A percentile compares a stretch with the other conserved stretches of the same genome.
Conservation (phyloP, 164 flowering plant species). For the Santalum album region DNA sequence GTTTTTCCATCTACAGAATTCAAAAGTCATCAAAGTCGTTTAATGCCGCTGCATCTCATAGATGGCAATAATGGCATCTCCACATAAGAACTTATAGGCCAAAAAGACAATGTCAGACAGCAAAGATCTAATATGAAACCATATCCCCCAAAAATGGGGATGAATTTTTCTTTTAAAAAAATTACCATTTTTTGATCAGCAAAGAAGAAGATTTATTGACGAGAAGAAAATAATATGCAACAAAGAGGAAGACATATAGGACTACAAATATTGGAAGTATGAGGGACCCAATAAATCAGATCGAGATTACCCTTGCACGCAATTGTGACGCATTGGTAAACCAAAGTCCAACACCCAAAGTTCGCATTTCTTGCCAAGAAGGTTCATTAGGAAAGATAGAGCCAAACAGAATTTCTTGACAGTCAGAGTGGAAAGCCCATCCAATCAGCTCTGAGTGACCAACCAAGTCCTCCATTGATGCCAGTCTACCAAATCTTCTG, state of each 20-base stretch:
- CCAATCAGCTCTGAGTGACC: constrained; percentile 53
- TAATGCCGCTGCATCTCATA: neutral
- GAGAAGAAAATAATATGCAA: too few relatives aligned
- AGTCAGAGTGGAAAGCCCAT: constrained; percentile 97
- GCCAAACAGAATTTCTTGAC: constrained; percentile 62
- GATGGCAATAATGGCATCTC: neutral
- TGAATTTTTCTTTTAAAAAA: too few relatives aligned
- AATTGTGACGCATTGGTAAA: constrained; percentile 48
- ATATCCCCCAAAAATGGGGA: too few relatives aligned
- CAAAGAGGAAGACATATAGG: too few relatives aligned
- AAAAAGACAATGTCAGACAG: neutral
- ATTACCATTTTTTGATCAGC: neutral
- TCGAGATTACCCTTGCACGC: constrained; percentile 55
- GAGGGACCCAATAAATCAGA: neutral
- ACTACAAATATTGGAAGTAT: too few relatives aligned
- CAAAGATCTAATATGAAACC: too few relatives aligned
- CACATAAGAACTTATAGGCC: neutral
- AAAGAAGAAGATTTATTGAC: too few relatives aligned
- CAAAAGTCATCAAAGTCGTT: neutral
- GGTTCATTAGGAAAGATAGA: constrained; percentile 65
- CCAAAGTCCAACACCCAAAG: constrained; percentile 89
- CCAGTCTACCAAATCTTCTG: constrained; percentile 42
- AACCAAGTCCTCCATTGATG: constrained; percentile 43
- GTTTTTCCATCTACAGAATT: constrained; percentile 78
- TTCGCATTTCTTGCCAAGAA: constrained; percentile 81